These are phyloP conservation scores for Hypoxylon fuscum DNA, from an alignment of 495 filamentous ascomycete species.

Conservation along the genomic window DNA sequence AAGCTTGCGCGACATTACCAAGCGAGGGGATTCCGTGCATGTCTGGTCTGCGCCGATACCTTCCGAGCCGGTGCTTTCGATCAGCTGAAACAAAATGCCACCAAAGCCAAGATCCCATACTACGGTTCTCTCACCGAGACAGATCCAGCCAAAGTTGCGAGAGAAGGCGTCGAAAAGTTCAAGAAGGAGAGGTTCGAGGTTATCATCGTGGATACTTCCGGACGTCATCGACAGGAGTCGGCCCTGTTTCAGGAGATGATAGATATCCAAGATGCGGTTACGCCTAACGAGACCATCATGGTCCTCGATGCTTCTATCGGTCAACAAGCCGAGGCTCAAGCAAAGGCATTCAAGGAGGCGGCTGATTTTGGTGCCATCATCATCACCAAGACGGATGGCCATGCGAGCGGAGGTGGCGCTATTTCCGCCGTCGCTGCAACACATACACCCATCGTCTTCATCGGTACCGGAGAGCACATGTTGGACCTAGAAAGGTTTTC, in stretches of 20 bases:
- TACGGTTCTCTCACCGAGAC: constrained; percentile 96
- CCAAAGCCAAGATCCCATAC: constrained; percentile 98
- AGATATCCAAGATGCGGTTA: constrained; percentile 91
- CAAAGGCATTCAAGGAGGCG: constrained; percentile 95
- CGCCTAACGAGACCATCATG: constrained; percentile 97
- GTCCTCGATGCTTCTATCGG: constrained; percentile 96
- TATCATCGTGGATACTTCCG: constrained; percentile 97
- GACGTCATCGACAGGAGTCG: constrained; percentile 91
- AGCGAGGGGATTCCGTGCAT: constrained; percentile 90
- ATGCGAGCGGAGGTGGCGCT: constrained; percentile 92
- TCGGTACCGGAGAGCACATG: constrained; percentile 97
- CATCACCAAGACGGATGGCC: constrained; percentile 97
- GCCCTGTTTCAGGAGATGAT: constrained; percentile 98
- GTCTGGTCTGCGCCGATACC: constrained; percentile 96
- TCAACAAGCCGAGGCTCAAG: constrained; percentile 93
- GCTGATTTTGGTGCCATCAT: constrained; percentile 99
- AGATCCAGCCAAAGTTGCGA: constrained; percentile 90
- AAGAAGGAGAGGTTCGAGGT: constrained; percentile 98
- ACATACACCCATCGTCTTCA: constrained; percentile 95
- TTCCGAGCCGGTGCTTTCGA: constrained; percentile 99
- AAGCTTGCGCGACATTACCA: constrained; percentile 97
- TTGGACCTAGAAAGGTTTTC: constrained; percentile 93
- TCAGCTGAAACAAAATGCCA: constrained; percentile 98
- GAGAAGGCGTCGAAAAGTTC: constrained; percentile 97
- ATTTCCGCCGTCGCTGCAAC: constrained; percentile 99